A percentile compares a stretch with the other conserved stretches of the same genome.
Evolutionary conservation across 2,329 filamentous ascomycete genomes (phyloP).

Genomic region (Fusarium sp.): DNA sequence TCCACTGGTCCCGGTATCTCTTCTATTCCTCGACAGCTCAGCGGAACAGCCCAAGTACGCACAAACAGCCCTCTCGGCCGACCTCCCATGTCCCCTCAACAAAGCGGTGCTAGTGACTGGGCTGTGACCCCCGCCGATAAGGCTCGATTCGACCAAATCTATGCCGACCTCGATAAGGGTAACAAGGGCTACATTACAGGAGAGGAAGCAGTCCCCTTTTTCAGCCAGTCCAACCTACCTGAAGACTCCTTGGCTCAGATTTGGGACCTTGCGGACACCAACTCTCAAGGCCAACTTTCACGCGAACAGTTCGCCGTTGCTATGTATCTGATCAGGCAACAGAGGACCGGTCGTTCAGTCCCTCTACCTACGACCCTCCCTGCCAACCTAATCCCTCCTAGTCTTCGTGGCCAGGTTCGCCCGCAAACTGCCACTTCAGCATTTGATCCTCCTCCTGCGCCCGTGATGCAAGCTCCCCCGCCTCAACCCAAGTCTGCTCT

Average conservation of each 20-base stretch:
- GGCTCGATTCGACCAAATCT: constrained; percentile 86
- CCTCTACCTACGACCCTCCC: constrained; percentile 82
- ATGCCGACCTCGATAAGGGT: constrained; percentile 82
- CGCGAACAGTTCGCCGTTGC: constrained; percentile 96
- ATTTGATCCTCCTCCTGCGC: constrained; percentile 61
- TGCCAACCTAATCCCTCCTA: constrained; percentile 84
- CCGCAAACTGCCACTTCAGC: constrained; percentile 64
- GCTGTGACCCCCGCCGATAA: constrained; percentile 86
- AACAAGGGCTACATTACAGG: constrained; percentile 88
- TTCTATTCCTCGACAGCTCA: constrained; percentile 85
- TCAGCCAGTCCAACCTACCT: constrained; percentile 89
- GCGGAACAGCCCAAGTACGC: constrained; percentile 73
- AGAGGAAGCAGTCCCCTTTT: constrained; percentile 93
- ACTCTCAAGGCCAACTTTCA: constrained; percentile 85
- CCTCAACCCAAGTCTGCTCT: constrained; percentile 80
- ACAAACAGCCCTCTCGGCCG: constrained; percentile 68
- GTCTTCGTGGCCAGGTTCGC: constrained; percentile 74
- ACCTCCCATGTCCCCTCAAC: constrained; percentile 59
- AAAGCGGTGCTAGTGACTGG: constrained; percentile 72
- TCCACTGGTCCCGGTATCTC: constrained; percentile 66
- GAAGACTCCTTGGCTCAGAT: constrained; percentile 93
- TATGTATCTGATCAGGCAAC: constrained; percentile 95
- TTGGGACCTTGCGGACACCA: constrained; percentile 96
- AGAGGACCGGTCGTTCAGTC: constrained; percentile 74
- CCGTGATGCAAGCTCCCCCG: constrained; percentile 52